A percentile compares a stretch with the other conserved stretches of the same genome.
Conservation (phyloP, 306 rosid species). For the Malus sieversii region DNA sequence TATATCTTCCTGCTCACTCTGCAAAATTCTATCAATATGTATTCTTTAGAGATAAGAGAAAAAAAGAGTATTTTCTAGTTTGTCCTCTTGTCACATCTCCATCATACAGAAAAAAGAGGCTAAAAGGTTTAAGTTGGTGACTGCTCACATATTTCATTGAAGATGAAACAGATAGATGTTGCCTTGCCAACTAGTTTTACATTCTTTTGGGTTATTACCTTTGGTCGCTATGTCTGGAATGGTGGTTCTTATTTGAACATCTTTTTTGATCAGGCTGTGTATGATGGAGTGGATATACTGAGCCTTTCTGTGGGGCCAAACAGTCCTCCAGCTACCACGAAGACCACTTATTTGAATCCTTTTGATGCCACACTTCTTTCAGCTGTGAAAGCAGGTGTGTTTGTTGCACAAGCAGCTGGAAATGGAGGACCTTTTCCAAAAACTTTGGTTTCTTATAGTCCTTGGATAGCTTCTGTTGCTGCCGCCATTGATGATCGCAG, state of each 20-base stretch:
- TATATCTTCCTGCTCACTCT: neutral
- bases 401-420: slow-evolving; percentile 99
- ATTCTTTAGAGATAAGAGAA: neutral
- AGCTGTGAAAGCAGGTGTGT: slow-evolving; percentile 99
- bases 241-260: slow-evolving; percentile 8
- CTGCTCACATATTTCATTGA: neutral
- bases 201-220: neutral
- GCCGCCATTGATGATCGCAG: slow-evolving; percentile 99
- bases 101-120: neutral
- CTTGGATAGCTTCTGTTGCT: slow-evolving; percentile 92
- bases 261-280: slow-evolving; percentile 69
- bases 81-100: neutral
- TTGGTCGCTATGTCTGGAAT: neutral
- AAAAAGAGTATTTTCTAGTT: neutral
- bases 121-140: neutral
- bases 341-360: slow-evolving; percentile 82
- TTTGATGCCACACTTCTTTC: slow-evolving; percentile 99
- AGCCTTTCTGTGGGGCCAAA: slow-evolving; percentile 99
- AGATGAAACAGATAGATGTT: neutral
- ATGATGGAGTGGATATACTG: slow-evolving; percentile 96
- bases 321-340: slow-evolving; percentile 87
- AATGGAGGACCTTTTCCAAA: slow-evolving; percentile 98
- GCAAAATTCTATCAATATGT: neutral
- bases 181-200: neutral
- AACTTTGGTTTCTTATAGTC: slow-evolving; percentile 95